These are phyloP conservation scores for Ocimum tenuiflorum DNA, from an alignment of 257 asterid species.

Conservation along the genomic window DNA sequence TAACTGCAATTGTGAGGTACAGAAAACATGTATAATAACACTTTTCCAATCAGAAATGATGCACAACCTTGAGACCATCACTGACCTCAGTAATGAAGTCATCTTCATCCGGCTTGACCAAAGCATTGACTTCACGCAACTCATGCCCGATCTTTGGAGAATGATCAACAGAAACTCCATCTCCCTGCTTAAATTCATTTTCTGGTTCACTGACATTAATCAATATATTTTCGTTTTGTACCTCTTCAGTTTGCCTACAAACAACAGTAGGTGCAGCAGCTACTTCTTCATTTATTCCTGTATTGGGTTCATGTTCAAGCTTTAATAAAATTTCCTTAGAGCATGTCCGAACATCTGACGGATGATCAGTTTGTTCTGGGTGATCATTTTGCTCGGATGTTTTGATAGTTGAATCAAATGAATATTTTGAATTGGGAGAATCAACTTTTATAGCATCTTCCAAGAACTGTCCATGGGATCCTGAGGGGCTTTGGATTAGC, in stretches of 20 bases:
- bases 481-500: slow-evolving; percentile 8
- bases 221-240: background rate
- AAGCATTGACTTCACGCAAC: slow-evolving; percentile 10
- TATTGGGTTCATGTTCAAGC: background rate
- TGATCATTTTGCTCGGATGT: slow-evolving; percentile 10
- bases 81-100: slow-evolving; percentile 13
- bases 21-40: background rate
- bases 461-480: slow-evolving; percentile 6
- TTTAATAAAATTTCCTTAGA: background rate
- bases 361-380: slow-evolving; percentile 7
- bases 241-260: slow-evolving; percentile 12
- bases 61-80: slow-evolving; percentile 1
- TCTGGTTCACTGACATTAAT: background rate
- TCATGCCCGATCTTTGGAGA: slow-evolving; percentile 3
- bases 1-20: background rate
- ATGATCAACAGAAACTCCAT: slow-evolving; percentile 15
- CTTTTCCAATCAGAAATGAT: background rate
- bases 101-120: background rate
- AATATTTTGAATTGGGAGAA: background rate
- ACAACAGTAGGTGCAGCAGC: background rate
- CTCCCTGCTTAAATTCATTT: background rate
- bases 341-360: slow-evolving; percentile 1
- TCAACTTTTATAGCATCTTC: slow-evolving; percentile 15
- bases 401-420: slow-evolving; percentile 5
- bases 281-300: slow-evolving; percentile 9